These are phyloP conservation scores for Nitzschia sp. DNA, from an alignment of 108 stramenopile genomes.

Conservation along the genomic window DNA sequence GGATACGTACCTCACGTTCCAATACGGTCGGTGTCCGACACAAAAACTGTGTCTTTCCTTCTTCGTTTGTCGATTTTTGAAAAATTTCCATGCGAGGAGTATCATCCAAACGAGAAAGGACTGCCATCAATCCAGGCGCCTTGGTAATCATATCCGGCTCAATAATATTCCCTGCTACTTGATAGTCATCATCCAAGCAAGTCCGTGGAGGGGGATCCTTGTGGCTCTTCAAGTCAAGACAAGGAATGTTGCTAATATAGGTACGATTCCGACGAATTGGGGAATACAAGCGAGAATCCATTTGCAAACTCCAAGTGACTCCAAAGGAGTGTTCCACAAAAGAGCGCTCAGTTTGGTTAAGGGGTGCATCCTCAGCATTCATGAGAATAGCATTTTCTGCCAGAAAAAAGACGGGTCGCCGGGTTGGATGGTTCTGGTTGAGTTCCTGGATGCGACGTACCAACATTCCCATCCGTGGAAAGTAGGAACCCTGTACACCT, in stretches of 20 bases:
- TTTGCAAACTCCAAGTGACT: not conserved
- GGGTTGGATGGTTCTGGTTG: not conserved
- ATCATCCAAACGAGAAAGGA: slow-evolving; percentile 16
- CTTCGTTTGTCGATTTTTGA: not conserved
- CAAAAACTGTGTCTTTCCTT: not conserved
- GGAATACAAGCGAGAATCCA: slow-evolving; percentile 34
- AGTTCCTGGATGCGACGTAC: slow-evolving; percentile 17
- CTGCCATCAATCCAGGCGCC: slow-evolving; percentile 28
- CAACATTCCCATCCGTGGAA: slow-evolving; percentile 7
- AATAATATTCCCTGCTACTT: slow-evolving; percentile 12
- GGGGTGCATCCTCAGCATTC: not conserved
- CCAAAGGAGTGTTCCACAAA: slow-evolving; percentile 3
- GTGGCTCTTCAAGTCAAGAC: not conserved
- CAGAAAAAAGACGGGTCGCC: slow-evolving; percentile 24
- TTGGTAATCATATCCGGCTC: slow-evolving; percentile 14
- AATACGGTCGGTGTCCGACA: slow-evolving; percentile 13
- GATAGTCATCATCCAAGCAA: slow-evolving; percentile 34
- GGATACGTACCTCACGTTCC: slow-evolving; percentile 24
- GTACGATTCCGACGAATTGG: slow-evolving; percentile 32
- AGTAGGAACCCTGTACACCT: slow-evolving; percentile 36
- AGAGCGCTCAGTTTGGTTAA: not conserved
- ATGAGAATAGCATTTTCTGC: slow-evolving; percentile 33
- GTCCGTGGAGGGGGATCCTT: not conserved
- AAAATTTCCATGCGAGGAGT: slow-evolving; percentile 17
- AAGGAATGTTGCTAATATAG: slow-evolving; percentile 30